Evolutionary conservation across 495 filamentous ascomycete genomes (phyloP), one percentile per base, ranked within the genome.

Genomic region (Trichocladium uniseriatum): DNA sequence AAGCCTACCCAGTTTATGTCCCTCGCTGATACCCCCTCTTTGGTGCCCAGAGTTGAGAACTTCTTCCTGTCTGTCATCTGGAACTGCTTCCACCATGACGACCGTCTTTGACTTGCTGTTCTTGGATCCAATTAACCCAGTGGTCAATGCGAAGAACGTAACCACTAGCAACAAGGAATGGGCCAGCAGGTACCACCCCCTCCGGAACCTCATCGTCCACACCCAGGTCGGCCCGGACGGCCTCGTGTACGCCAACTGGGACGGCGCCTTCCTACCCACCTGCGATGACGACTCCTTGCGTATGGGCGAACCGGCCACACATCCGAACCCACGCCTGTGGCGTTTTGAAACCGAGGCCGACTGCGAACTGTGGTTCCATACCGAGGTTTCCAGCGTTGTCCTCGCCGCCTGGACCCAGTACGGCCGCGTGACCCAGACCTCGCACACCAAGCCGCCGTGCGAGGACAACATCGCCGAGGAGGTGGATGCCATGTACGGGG

Each of bases 371-470:
- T 60, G 50, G 51, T 57, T 49, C 20, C 34, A 57, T 38, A 49
- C 47, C 21, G 57, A 60, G 37, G 45, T 60, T 13, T 54, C 57
- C 29, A 53, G 54, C 40, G 35, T 60, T 24, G 54, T 57, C 16
- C 53, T 60, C 16, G 43, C 54, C 6, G 54, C 42, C n/a, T 60
- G 47, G 44, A 45, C 31, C 38, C 37, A 35, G 15, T 55, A 53
- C 45, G 50, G 49, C 28, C 1, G 0, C 14, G 47, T 60, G 19
- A 38, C 32, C 7, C 51, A 60, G 37, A 50, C 18, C 34, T 60
- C 46, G n/a, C 44, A 57, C 20, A 54, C 22, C 35, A 60, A 52
- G 48, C 57, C 54, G 19, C 51, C 31, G 28, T 13, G 39, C 1
- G 36, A 18, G 5, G 31, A 21, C 24, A 51, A 49, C 28, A 49